Evolutionary conservation across 169 alveolate species (phyloP), one percentile per base, ranked within the genome.

Genomic region (Plasmodium cynomolgi): DNA sequence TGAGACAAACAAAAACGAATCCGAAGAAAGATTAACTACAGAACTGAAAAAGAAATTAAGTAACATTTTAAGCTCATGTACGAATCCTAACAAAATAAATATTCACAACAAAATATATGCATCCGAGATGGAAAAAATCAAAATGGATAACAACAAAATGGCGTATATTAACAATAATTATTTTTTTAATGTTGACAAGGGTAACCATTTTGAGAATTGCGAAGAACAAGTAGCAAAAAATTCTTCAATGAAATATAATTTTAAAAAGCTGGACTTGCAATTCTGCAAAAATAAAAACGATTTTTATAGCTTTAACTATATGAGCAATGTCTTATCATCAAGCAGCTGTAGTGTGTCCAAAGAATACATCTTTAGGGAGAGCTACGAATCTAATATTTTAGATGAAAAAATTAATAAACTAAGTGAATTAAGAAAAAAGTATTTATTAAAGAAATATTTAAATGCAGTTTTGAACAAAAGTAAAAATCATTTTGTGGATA

Each of bases 31-130:
- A 85, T 75, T 50, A 75, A 79, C 80, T 56, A 77, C 56, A 37
- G 85, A 85, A 33, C 41, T 75, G 80, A 79, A 85, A 85, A 75
- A 75, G 15, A 85, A 85, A 85, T 75, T 85, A 85, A 54, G 79
- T 56, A 85, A 1, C 44, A 85, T 85, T 79, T 85, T 85, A 79
- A 85, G 39, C 71, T 47, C 81, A 47, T 85, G 68, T 79, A 13
- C 81, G 58, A 85, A 56, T 54, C 93, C 93, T 44, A 85, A 77
- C 41, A 85, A 85, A 75, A 85, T 85, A 68, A 85, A 85, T 29
- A 85, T 85, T 85, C 93, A 85, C 50, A 85, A 85, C 50, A 85
- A 75, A 85, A 85, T 85, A 75, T 85, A 54, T 77, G 71, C 93
- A 50, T n/a, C 93, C 68, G 93, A 85, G 77, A 75, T 75, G 37